Conservation (phyloP, 176 grass and related monocot genomes). For the Carex myosuroides region DNA sequence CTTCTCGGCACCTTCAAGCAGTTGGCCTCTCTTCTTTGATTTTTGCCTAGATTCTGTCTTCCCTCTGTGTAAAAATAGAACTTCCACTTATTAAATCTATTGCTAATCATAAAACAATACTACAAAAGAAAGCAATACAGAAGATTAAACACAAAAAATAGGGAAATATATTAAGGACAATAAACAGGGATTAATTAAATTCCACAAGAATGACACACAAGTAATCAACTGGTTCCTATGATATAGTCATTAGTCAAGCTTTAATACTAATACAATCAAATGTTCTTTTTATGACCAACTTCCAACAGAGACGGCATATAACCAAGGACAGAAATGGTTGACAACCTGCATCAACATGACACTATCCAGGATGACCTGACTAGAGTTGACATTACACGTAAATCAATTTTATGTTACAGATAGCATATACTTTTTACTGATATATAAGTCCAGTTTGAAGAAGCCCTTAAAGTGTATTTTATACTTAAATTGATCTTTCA, state of each 20-base stretch:
- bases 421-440: neutral
- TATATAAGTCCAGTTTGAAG: neutral
- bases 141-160: neutral
- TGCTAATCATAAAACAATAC: neutral
- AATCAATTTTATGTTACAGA: neutral
- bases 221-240: neutral
- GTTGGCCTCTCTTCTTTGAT: slow-evolving; percentile 46
- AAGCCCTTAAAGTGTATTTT: neutral
- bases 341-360: neutral
- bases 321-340: neutral
- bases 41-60: slow-evolving; percentile 60
- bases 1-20: slow-evolving; percentile 68
- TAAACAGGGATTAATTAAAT: neutral
- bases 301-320: neutral
- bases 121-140: neutral
- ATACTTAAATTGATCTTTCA: neutral
- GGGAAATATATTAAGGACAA: neutral
- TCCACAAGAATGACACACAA: neutral
- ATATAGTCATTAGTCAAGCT: neutral
- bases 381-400: neutral
- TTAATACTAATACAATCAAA: neutral
- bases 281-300: neutral
- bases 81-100: neutral
- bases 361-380: neutral
- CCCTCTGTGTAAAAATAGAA: slow-evolving; percentile 40